Conservation (phyloP, 2,329 filamentous ascomycete genomes). For the Trichoderma cornu-damae region DNA sequence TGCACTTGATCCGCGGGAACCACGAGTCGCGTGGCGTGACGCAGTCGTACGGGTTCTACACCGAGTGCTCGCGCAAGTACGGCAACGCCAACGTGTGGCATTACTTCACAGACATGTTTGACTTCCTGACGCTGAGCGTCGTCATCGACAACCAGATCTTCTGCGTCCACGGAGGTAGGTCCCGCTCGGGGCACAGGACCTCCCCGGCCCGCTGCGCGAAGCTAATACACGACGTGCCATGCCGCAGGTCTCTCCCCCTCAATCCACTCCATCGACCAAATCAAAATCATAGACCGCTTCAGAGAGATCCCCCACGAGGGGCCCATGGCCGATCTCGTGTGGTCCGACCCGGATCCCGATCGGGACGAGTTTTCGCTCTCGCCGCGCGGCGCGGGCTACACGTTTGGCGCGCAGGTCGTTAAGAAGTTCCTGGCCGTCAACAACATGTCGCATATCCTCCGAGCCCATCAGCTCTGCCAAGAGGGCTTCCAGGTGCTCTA, state of each 20-base stretch:
- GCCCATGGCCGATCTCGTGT: constrained; percentile 98
- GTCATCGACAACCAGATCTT: constrained; percentile 99
- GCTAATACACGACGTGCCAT: not conserved
- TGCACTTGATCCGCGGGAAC: constrained; percentile 94
- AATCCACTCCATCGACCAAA: constrained; percentile 98
- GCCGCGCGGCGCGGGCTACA: constrained; percentile 91
- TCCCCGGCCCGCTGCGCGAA: too few species aligned
- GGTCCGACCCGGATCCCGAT: constrained; percentile 97
- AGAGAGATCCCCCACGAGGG: constrained; percentile 97
- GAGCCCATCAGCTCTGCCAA: constrained; percentile 97
- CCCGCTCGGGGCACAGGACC: too few species aligned
- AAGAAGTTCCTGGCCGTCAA: constrained; percentile 98
- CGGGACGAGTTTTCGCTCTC: constrained; percentile 94
- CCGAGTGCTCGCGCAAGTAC: constrained; percentile 95
- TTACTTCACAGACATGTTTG: constrained; percentile 99
- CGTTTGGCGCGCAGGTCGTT: constrained; percentile 94
- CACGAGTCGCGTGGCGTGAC: constrained; percentile 97
- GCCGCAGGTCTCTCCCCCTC: constrained; percentile 68
- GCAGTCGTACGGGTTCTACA: constrained; percentile 98
- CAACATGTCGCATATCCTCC: constrained; percentile 93
- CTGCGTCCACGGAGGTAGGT: constrained; percentile 83
- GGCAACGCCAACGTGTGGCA: constrained; percentile 99
- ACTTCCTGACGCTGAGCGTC: constrained; percentile 92
- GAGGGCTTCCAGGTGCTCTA: constrained; percentile 97
- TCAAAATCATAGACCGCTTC: constrained; percentile 99